These are phyloP conservation scores for Fusarium succisae DNA, from an alignment of 2,329 filamentous ascomycete species.

Conservation along the genomic window DNA sequence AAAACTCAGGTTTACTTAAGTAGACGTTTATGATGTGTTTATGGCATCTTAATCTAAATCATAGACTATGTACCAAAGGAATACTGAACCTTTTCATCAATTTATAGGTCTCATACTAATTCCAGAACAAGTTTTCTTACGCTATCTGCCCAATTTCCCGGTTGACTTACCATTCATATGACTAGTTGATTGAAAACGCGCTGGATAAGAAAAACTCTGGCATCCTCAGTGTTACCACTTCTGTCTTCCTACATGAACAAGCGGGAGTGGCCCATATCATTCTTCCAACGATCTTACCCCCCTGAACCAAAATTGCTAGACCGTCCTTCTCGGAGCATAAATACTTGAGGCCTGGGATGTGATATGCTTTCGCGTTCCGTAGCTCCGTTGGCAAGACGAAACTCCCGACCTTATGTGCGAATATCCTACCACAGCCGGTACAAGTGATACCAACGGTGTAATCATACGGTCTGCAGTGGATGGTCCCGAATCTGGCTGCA, in stretches of 20 bases:
- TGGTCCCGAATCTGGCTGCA: background rate
- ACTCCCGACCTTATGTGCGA: background rate
- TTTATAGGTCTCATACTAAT: fast-evolving
- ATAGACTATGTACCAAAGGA: background rate
- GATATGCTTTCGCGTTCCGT: background rate
- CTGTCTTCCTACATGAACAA: background rate
- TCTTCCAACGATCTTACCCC: background rate
- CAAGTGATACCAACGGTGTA: background rate
- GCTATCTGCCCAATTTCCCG: background rate
- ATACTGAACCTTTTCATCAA: background rate
- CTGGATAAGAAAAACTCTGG: background rate
- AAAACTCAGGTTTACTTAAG: background rate
- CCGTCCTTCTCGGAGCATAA: background rate
- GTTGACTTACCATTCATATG: background rate
- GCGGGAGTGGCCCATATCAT: background rate
- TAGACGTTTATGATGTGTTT: background rate
- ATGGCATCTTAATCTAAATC: too few relatives aligned
- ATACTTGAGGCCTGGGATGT: background rate
- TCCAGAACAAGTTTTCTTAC: too few relatives aligned
- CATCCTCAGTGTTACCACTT: background rate
- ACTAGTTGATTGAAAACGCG: background rate
- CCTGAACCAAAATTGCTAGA: background rate
- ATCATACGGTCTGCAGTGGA: background rate
- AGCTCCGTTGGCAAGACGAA: background rate
- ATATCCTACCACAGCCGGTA: background rate